A percentile compares a stretch with the other conserved stretches of the same genome.
Evolutionary conservation across 1,284 basidiomycete species (phyloP).

Genomic region (Coniophora puteana): DNA sequence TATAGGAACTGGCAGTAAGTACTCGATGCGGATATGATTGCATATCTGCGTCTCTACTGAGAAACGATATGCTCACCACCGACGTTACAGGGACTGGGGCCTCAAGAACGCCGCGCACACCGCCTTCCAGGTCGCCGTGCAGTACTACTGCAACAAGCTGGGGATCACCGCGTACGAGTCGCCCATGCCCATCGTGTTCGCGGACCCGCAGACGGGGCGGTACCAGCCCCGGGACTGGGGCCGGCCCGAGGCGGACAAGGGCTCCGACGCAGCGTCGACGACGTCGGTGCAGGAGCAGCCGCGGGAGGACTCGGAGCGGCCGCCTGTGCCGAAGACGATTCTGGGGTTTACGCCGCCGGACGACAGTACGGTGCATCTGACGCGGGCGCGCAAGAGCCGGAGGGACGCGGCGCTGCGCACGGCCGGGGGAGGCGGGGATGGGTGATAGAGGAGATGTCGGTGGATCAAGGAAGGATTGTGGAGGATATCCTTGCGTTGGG

Average conservation of each 20-base stretch:
- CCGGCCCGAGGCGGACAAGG: constrained; percentile 16
- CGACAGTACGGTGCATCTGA: constrained; percentile 27
- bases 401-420: constrained; percentile 45
- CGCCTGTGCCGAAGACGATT: constrained; percentile 18
- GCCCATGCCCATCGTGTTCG: constrained; percentile 52
- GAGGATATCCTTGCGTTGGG: too few relatives aligned
- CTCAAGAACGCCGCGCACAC: constrained; percentile 57
- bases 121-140: constrained; percentile 72
- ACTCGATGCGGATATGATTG: neutral
- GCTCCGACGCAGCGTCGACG: constrained; percentile 14
- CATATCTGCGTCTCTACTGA: neutral
- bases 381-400: constrained; percentile 47
- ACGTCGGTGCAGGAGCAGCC: neutral
- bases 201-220: constrained; percentile 34
- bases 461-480: too few relatives aligned
- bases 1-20: constrained; percentile 44
- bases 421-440: constrained; percentile 22
- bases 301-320: constrained; percentile 10
- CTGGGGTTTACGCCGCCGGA: constrained; percentile 51
- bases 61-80: constrained; percentile 4
- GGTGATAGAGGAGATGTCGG: too few relatives aligned
- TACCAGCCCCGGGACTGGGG: constrained; percentile 18
- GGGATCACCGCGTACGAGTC: constrained; percentile 59
- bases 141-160: constrained; percentile 65
- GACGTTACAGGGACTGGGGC: constrained; percentile 55